Evolutionary conservation across 2,329 filamentous ascomycete genomes (phyloP).

Genomic region (Botrytis cinerea): DNA sequence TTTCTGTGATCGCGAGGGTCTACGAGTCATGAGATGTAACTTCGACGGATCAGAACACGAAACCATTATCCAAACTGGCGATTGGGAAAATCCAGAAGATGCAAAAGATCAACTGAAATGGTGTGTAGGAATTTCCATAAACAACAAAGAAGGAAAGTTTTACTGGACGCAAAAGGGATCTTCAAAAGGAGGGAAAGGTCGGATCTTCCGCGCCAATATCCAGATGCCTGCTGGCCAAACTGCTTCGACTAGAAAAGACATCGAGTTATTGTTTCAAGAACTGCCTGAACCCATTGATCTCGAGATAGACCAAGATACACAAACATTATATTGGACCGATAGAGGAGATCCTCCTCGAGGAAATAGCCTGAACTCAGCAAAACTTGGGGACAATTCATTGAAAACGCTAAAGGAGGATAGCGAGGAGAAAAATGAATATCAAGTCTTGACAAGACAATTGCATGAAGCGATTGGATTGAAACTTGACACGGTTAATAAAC

Average conservation of each 20-base stretch:
- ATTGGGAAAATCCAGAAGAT: conserved; percentile 24
- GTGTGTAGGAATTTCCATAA: conserved; percentile 59
- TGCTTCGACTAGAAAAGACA: conserved; percentile 25
- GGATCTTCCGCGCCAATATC: conserved; percentile 54
- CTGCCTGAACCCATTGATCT: conserved; percentile 61
- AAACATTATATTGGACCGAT: conserved; percentile 61
- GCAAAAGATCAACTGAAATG: conserved; percentile 42
- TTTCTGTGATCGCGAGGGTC: conserved; percentile 49
- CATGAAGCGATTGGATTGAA: conserved; percentile 52
- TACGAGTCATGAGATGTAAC: conserved; percentile 45
- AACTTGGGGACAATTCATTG: neutral
- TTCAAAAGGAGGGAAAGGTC: conserved; percentile 52
- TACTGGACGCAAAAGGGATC: conserved; percentile 64
- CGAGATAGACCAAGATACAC: conserved; percentile 50
- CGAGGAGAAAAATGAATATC: conserved; percentile 26
- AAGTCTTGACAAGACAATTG: conserved; percentile 43
- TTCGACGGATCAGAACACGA: conserved; percentile 46
- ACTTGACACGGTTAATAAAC: conserved; percentile 43
- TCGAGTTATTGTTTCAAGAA: conserved; percentile 42
- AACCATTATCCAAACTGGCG: conserved; percentile 36
- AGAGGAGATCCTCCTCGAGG: conserved; percentile 58
- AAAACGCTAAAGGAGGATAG: conserved; percentile 3
- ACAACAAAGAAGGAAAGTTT: conserved; percentile 47
- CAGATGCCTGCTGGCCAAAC: conserved; percentile 41
- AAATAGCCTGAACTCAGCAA: conserved; percentile 52